These are phyloP conservation scores for Yamagishiella unicocca DNA, from an alignment of 139 green algal species.

Conservation along the genomic window DNA sequence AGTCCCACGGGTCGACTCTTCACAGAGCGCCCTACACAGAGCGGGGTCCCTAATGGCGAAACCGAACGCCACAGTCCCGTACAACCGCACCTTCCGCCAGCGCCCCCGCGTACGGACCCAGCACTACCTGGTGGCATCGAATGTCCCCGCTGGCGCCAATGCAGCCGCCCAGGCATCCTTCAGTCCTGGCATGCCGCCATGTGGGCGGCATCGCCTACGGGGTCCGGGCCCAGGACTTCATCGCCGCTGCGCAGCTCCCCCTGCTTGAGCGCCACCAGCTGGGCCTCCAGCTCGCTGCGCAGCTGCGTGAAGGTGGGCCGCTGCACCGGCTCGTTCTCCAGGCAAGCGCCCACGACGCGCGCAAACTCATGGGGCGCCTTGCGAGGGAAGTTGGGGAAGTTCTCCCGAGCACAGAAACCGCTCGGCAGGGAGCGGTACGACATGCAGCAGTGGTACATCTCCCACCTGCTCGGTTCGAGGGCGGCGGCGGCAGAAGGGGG, in stretches of 20 bases:
- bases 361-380: slow-evolving; percentile 36
- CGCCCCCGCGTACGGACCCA: too few relatives aligned
- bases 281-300: not conserved
- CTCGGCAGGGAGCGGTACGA: slow-evolving; percentile 18
- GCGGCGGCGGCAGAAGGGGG: too few relatives aligned
- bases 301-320: slow-evolving; percentile 31
- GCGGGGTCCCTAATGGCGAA: too few relatives aligned
- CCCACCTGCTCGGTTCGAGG: slow-evolving; percentile 25
- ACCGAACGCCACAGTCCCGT: too few relatives aligned
- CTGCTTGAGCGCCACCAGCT: slow-evolving; percentile 19
- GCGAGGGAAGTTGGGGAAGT: slow-evolving; percentile 43
- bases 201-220: not conserved
- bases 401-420: slow-evolving; percentile 36
- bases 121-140: too few relatives aligned
- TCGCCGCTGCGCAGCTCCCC: slow-evolving; percentile 16
- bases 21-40: too few relatives aligned
- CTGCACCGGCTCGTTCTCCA: slow-evolving; percentile 12
- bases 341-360: slow-evolving; percentile 5
- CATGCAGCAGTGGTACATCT: slow-evolving; percentile 46
- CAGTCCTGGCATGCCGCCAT: slow-evolving; percentile 19
- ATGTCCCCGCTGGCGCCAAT: too few relatives aligned
- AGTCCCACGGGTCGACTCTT: too few relatives aligned
- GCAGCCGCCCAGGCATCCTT: too few relatives aligned
- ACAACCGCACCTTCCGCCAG: too few relatives aligned
- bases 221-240: slow-evolving; percentile 32